Evolutionary conservation across 176 grass and related monocot genomes (phyloP), one percentile per base, ranked within the genome.

Genomic region (Alloteropsis semialata): DNA sequence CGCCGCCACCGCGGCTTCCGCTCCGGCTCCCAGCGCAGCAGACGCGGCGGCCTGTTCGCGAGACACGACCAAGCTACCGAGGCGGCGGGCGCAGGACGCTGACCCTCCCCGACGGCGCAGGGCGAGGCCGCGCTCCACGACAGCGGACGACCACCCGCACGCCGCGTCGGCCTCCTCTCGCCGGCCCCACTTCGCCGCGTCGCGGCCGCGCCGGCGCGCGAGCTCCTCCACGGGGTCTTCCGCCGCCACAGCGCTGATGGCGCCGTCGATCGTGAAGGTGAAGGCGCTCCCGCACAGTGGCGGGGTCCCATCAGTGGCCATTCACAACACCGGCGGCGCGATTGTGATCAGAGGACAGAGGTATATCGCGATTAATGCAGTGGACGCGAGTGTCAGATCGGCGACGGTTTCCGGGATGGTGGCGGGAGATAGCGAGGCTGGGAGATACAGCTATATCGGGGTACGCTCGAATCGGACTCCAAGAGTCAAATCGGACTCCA

Each of bases 101-200:
- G 50, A 54, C 19, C 69, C 69, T 18, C 15, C 69, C 25, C 69
- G 69, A 10, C 69, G 69, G 69, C 69, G 69, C 25, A 72, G 69
- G 24, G 25, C 25, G 69, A 48, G 69, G 69, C 69, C 43, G 69
- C 69, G 69, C 43, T 72, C 69, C 25, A 10, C 42, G 68, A 71
- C 68, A 42, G 68, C 68, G 14, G 68, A 71, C n/a, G 68, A 71
- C 68, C 42, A 71, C n/a, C 68, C 68, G n/a, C 14, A 13, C 24
- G 41, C 14, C 41, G 14, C 14, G 24, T 70, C 67, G 14, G 6
- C 11, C 41, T 70, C 24, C 32, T 21, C 62, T 5, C 15, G 6
- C 14, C 6, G 41, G 5, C 22, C 2, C 2, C 2, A 19, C 63
- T 66, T 66, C 9, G 9, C 6, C 34, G 19, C 34, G 63, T 19